Conservation (phyloP, 176 grass and related monocot genomes). For the Aegilops longissima region DNA sequence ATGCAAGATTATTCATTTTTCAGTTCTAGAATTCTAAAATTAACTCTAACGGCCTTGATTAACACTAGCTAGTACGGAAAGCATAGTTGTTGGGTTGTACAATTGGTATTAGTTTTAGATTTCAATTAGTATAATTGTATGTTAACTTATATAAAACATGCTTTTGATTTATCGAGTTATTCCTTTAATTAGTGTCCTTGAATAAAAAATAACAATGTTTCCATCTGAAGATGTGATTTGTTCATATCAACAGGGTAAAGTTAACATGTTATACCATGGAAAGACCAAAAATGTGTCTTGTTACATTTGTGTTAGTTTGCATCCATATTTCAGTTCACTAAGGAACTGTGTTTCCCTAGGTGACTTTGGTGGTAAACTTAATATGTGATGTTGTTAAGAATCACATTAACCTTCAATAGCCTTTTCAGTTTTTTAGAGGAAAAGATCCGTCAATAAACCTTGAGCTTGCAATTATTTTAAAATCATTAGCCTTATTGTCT, state of each 20-base stretch:
- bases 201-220: background rate
- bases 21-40: background rate
- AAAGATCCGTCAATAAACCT: background rate
- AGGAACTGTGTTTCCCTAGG: background rate
- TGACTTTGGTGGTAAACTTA: background rate
- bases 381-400: background rate
- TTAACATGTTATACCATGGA: background rate
- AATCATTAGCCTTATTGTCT: background rate
- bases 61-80: background rate
- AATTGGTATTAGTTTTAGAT: background rate
- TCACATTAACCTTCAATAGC: background rate
- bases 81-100: slow-evolving; percentile 13
- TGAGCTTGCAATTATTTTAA: slow-evolving; percentile 18
- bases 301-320: background rate
- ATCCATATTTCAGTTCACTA: background rate
- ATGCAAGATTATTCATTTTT: slow-evolving; percentile 17
- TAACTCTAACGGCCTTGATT: background rate
- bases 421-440: background rate
- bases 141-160: background rate
- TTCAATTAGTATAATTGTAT: background rate
- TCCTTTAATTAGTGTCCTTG: background rate
- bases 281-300: background rate
- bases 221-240: background rate
- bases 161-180: background rate
- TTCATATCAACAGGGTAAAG: background rate